Base-by-base conservation (phyloP, 495 filamentous ascomycete genomes). In the Hypomontagnella submonticulosa region DNA sequence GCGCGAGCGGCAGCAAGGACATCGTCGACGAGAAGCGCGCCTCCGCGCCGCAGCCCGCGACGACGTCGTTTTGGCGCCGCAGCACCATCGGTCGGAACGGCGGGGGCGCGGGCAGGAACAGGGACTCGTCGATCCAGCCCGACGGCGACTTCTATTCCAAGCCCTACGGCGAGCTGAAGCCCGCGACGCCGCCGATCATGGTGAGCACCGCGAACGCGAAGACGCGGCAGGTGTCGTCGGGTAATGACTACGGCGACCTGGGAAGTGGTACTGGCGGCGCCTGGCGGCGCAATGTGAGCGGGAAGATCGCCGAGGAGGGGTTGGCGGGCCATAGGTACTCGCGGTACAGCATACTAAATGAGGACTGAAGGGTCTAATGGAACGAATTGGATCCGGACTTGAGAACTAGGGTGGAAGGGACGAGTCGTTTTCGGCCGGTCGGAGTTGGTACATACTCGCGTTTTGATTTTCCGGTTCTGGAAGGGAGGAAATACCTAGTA, bases 261-360 rank as follows among this genome's bases (percentile, higher is more conserved):
- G 83, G 81, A 13, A 56, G 78, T 73, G 56, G 80, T 12, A 19
- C n/a, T 73, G 69, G 30, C 7, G 42, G 62, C 9, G 55, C 53
- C 15, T 77, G 64, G 52, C 76, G 75, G 48, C 81, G 92, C 50
- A 88, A 92, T 67, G 92, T 94, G 8, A 95, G 91, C 69, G 93
- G 92, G 2, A 92, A 92, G 75, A 78, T 91, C 44, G 93, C 88
- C 1, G 93, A 97, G 76, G 93, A 97, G 76, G 93, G 93, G 34
- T 18, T 70, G 60, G 69, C 50, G 1, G 67, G 61, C 15, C 50
- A 50, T 16, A 36, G 65, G 54, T 74, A 65, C 38, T 75, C 69
- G 27, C 23, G 76, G 58, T 79, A 78, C 50, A 70, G 69, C 15
- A 63, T 60, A 32, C 38, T 77, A 47, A 72, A 74, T 52, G 71